These are phyloP conservation scores for Sphagnum magellanicum DNA, from an alignment of 228 moss, liverwort and hornwort species.

Conservation along the genomic window DNA sequence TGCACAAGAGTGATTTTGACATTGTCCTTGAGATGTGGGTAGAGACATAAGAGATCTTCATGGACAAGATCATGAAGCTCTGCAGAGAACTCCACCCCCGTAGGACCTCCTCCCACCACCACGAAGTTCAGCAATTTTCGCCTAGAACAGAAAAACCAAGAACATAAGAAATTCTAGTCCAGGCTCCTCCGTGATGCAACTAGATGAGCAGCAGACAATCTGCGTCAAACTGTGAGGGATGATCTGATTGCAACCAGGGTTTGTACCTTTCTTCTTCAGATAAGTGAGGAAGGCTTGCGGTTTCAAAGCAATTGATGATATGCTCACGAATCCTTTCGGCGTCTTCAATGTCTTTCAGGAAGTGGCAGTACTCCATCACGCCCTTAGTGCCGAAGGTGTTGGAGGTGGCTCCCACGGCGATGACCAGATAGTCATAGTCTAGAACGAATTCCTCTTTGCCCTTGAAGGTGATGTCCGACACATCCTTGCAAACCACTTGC, in stretches of 20 bases:
- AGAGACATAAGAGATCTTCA: conserved; percentile 68
- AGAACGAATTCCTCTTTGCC: conserved; percentile 65
- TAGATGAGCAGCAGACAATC: too few species aligned
- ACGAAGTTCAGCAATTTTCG: conserved; percentile 68
- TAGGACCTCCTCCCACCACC: conserved; percentile 93
- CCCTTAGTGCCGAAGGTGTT: conserved; percentile 90
- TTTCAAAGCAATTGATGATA: conserved; percentile 94
- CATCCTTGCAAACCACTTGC: conserved; percentile 53
- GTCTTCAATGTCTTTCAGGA: conserved; percentile 93
- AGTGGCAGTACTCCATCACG: conserved; percentile 70
- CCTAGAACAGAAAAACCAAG: conserved; percentile 13
- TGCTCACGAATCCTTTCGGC: conserved; percentile 81
- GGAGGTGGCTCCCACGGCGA: conserved; percentile 77
- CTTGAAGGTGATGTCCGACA: conserved; percentile 28
- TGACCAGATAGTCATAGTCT: conserved; percentile 77
- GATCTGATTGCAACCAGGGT: background rate
- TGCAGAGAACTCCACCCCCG: conserved; percentile 91
- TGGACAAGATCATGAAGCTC: conserved; percentile 93
- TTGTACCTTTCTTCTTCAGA: conserved; percentile 51
- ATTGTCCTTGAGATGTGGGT: conserved; percentile 44
- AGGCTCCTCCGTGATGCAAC: too few species aligned
- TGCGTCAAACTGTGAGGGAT: too few species aligned
- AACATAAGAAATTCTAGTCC: too few species aligned
- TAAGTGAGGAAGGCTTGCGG: conserved; percentile 75
- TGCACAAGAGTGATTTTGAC: conserved; percentile 71